Percentiles rank a stretch among this genome's conserved stretches.
phyloP scores from a whole-genome alignment of 345 rosid genomes.

The Camelina laxa region DNA sequence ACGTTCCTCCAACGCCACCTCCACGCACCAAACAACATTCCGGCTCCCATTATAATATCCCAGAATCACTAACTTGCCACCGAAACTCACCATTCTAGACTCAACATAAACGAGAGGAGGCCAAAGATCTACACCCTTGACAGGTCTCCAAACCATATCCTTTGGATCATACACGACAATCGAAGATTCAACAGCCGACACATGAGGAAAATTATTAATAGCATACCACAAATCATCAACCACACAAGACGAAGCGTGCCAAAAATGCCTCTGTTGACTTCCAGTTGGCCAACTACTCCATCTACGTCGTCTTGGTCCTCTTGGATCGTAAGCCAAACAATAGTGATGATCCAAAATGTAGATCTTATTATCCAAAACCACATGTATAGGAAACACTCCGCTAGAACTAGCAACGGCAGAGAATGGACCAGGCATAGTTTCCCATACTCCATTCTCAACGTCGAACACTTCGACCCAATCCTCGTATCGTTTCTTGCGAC shows the following conservation, averaged over 20 bases:
- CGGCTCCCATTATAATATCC: no score
- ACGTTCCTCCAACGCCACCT: no score
- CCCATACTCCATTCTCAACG: background rate
- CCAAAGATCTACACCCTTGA: no score
- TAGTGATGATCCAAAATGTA: background rate
- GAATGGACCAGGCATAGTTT: background rate
- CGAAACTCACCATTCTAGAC: no score
- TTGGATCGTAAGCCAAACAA: background rate
- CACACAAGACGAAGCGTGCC: background rate
- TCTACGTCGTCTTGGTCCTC: background rate
- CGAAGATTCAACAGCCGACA: no score
- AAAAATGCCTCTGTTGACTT: background rate
- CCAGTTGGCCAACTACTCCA: background rate
- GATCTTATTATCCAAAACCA: background rate
- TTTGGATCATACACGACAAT: no score
- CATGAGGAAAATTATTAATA: no score
- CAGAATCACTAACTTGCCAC: no score
- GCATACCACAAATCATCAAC: no score
- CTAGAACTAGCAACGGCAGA: background rate
- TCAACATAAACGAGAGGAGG: no score
- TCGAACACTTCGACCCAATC: conserved; percentile 12
- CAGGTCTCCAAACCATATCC: no score
- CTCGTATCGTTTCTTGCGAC: background rate
- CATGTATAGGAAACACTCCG: background rate
- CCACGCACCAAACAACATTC: no score